A percentile compares a stretch with the other conserved stretches of the same genome.
phyloP scores from a whole-genome alignment of 148 eudicot genomes.

The Oxyria digyna region DNA sequence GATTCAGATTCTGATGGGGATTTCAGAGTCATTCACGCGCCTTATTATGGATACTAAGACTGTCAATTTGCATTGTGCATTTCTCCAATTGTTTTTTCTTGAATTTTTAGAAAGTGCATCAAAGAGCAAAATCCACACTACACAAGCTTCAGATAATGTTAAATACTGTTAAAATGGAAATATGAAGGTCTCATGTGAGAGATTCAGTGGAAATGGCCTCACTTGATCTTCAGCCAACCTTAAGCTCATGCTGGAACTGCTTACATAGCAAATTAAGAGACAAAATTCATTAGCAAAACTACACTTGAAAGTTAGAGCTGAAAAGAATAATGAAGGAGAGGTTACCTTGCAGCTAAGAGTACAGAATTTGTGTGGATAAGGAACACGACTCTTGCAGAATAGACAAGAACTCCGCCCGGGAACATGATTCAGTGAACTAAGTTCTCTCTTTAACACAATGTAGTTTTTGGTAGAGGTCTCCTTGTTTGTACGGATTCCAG shows the following conservation, averaged over 20 bases:
- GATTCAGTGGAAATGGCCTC: background rate
- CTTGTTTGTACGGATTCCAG: background rate
- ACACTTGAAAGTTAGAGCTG: background rate
- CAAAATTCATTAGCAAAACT: background rate
- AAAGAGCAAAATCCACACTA: background rate
- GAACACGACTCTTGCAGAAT: conserved; percentile 1
- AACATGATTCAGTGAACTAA: background rate
- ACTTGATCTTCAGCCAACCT: background rate
- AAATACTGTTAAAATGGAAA: background rate
- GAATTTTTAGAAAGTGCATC: too few relatives aligned
- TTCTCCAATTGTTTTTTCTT: too few relatives aligned
- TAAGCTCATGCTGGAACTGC: background rate
- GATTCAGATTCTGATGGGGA: conserved; percentile 4
- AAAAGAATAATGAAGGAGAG: background rate
- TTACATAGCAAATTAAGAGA: background rate
- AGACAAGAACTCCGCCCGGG: background rate
- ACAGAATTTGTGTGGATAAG: background rate
- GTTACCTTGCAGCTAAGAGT: conserved; percentile 5
- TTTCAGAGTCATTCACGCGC: background rate
- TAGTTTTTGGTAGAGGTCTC: background rate
- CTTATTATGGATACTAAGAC: background rate
- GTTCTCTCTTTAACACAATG: background rate
- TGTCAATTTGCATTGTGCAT: too few relatives aligned
- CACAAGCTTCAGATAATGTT: background rate
- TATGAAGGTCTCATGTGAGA: background rate